Percentiles rank a stretch among this genome's conserved stretches.
phyloP scores from a whole-genome alignment of 345 rosid species.

The Cardamine chenopodiifolia region DNA sequence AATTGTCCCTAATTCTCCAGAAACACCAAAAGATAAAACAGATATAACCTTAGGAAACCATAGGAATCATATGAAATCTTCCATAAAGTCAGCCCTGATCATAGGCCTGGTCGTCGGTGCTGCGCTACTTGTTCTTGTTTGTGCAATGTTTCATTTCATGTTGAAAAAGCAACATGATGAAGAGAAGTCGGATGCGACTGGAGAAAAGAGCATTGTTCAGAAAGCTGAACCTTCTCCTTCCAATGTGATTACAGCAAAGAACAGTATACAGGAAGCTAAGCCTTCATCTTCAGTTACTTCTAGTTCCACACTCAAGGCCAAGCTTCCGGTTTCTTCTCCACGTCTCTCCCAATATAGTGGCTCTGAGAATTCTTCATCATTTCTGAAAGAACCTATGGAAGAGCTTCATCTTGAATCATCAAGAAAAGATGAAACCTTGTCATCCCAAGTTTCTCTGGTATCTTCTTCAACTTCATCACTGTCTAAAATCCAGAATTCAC shows the following conservation, averaged over 20 bases:
- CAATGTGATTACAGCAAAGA: conserved; percentile 39
- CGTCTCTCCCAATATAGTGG: conserved; percentile 48
- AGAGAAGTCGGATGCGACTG: conserved; percentile 35
- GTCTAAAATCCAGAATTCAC: conserved; percentile 46
- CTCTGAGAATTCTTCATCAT: conserved; percentile 50
- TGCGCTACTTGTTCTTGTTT: conserved; percentile 50
- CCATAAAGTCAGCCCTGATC: conserved; percentile 55
- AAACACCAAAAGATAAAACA: conserved; percentile 49
- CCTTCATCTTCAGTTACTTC: conserved; percentile 52
- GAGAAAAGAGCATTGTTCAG: conserved; percentile 41
- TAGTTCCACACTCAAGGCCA: conserved; percentile 45
- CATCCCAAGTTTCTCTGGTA: conserved; percentile 57
- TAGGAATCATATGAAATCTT: conserved; percentile 49
- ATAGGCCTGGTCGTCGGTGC: conserved; percentile 61
- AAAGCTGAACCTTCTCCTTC: conserved; percentile 45
- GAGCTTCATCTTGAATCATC: conserved; percentile 9
- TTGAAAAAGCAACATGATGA: conserved; percentile 36
- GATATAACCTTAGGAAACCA: conserved; percentile 38
- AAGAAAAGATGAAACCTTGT: conserved; percentile 48
- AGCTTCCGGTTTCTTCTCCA: conserved; percentile 52
- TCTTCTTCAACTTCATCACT: conserved; percentile 65
- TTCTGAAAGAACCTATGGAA: conserved; percentile 14
- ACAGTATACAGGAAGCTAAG: conserved; percentile 37
- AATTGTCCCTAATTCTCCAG: conserved; percentile 46
- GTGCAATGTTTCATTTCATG: conserved; percentile 47